Base-by-base conservation (phyloP, 495 filamentous ascomycete species). In the Amphirosellinia nigrospora region DNA sequence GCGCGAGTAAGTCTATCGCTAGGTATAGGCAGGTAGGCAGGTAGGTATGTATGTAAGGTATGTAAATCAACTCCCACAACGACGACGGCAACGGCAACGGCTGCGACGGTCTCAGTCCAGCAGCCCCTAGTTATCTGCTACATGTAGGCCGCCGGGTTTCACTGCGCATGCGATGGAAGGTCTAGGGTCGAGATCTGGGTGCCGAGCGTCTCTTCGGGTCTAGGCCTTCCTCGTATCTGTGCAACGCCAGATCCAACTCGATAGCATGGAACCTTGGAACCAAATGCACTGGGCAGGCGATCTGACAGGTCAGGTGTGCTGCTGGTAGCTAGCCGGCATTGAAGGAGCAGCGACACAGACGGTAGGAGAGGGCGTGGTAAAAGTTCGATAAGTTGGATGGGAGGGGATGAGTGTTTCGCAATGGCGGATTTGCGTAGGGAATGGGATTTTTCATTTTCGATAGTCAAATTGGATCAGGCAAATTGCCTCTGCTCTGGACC, bases 401-500 rank as follows among this genome's bases (percentile, higher is more conserved):
- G 52, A 48, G 52, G 52, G 21, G 43, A 23, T 45, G 60, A 41
- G 36, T 41, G 21, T 41, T 61, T 43, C 11, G 36, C 10, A 41
- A 68, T 64, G 66, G 72, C 72, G 72, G 67, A 71, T 69, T 71
- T 71, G 60, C 60, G 69, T 15, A 66, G 63, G 74, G 58, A 53
- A 78, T 78, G 76, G 74, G 72, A 78, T 74, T 76, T 70, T 60
- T 41, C 50, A 64, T 56, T 64, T 73, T 74, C 71, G 59, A 48
- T 61, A 64, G 59, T 64, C 68, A 63, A 64, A 64, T 64, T 64
- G 59, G 55, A 48, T 53, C 59, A 68, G 53, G 28, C 50, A 58
- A 26, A 58, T 67, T 38, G 50, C 52, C 3, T 48, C 34, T 53
- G 34, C 53, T 55, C 34, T 41, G 34, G 13, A 58, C 43, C 30